Conservation (phyloP, 1,139 yeast genomes). For the Saccharomycopsis hybrid region DNA sequence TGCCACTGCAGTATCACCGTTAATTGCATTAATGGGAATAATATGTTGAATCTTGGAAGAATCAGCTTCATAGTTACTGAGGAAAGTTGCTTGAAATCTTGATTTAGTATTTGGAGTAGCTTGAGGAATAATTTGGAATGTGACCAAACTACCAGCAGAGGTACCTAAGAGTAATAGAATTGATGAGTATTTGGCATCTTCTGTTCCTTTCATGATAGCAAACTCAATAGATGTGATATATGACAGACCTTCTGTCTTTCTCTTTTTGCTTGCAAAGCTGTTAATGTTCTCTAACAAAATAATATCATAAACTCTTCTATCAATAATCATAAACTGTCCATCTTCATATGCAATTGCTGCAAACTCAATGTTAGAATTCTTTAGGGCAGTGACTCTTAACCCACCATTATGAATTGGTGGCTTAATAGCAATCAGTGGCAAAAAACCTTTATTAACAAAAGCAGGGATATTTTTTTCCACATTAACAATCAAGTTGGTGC, state of each 20-base stretch:
- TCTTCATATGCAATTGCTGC: slow-evolving; percentile 75
- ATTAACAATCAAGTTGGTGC: slow-evolving; percentile 10
- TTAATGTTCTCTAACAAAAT: slow-evolving; percentile 47
- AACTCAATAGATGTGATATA: slow-evolving; percentile 62
- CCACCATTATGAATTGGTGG: slow-evolving; percentile 27
- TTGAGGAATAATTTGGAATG: slow-evolving; percentile 62
- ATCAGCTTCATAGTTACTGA: slow-evolving; percentile 44
- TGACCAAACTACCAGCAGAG: slow-evolving; percentile 62
- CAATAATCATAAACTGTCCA: slow-evolving; percentile 72
- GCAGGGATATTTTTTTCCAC: slow-evolving; percentile 31
- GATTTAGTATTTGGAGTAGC: slow-evolving; percentile 13
- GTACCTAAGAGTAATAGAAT: slow-evolving; percentile 76
- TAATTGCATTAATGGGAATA: slow-evolving; percentile 49
- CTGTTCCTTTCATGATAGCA: slow-evolving; percentile 57
- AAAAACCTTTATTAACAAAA: slow-evolving; percentile 52
- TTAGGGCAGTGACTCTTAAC: slow-evolving; percentile 50
- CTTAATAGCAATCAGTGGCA: slow-evolving; percentile 58
- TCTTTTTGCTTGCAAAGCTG: slow-evolving; percentile 2
- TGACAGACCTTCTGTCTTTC: slow-evolving; percentile 27
- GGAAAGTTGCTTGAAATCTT: slow-evolving; percentile 55
- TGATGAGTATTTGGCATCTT: slow-evolving; percentile 62
- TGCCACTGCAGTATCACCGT: slow-evolving; percentile 64
- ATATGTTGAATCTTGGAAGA: slow-evolving; percentile 48
- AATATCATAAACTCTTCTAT: slow-evolving; percentile 67
- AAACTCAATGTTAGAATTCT: slow-evolving; percentile 74